Percentiles rank a stretch among this genome's conserved stretches.
Conservation (phyloP, 257 asterid species). For the Fraxinus excelsior region DNA sequence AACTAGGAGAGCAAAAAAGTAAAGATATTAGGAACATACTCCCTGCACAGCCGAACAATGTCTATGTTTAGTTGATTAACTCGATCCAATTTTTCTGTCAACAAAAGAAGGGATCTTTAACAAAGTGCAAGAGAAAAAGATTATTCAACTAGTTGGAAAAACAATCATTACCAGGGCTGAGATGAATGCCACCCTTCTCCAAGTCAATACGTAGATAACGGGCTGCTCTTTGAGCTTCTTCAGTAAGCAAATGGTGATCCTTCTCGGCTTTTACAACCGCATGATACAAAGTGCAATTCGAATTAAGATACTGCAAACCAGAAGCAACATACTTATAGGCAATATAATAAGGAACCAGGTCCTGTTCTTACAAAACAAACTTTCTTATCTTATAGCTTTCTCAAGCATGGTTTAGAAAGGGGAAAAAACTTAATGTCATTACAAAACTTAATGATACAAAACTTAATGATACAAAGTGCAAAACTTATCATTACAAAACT, state of each 20-base stretch:
- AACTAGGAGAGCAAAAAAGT: slow-evolving; percentile 10
- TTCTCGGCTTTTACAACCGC: slow-evolving; percentile 80
- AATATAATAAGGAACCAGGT: slow-evolving; percentile 4
- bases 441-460: too few relatives aligned
- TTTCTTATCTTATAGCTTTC: slow-evolving; percentile 2
- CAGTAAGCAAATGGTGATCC: slow-evolving; percentile 66
- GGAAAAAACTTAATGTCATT: too few relatives aligned
- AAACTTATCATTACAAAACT: too few relatives aligned
- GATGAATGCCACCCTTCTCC: slow-evolving; percentile 99
- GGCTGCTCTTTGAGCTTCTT: slow-evolving; percentile 83
- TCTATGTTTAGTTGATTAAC: slow-evolving; percentile 64
- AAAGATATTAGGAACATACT: slow-evolving; percentile 54
- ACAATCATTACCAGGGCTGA: slow-evolving; percentile 59
- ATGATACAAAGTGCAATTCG: slow-evolving; percentile 69
- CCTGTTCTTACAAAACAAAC: slow-evolving; percentile 6
- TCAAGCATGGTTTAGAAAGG: slow-evolving; percentile 6
- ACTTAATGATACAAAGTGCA: too few relatives aligned
- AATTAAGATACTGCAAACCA: slow-evolving; percentile 73
- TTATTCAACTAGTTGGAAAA: slow-evolving; percentile 16
- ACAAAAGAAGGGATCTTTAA: slow-evolving; percentile 24
- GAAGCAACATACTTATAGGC: slow-evolving; percentile 14
- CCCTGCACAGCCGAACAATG: slow-evolving; percentile 80
- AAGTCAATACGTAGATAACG: slow-evolving; percentile 67
- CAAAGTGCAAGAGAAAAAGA: slow-evolving; percentile 16
- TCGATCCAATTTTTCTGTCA: slow-evolving; percentile 75